Base-by-base conservation (phyloP, 371 early-diverging fungal genomes). In the Capniomyces stellatus region DNA sequence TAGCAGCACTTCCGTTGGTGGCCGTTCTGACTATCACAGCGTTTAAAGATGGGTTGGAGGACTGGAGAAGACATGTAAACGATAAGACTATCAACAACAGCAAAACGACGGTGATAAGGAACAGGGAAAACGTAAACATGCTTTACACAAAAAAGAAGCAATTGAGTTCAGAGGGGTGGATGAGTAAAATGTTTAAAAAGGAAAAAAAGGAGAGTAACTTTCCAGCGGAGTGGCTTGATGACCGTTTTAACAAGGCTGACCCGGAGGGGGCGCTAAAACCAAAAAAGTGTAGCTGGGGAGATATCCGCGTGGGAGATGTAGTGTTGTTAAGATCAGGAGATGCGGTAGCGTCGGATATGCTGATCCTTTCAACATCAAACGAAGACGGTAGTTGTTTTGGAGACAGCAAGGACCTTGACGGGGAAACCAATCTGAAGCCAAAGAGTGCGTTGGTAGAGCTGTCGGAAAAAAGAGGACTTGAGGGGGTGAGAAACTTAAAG, bases 41-140 rank as follows among this genome's bases (percentile, higher is more conserved):
- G 18, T 58, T 89, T 56, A 99, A 98, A 69, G 97, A 97, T 65
- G 98, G 78, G 4, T 74, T 97, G 49, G 97, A 97, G 69, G 99
- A 99, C 69, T 87, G 82, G 64, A 85, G 86, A 57, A 81, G 98
- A 23, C 94, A 94, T 62, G 74, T 82, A 53, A 75, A 87, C 2
- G 99, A 99, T 64, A 74, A 78, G 12, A 74, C 76, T 44, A 84
- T 87, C 46, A 99, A 99, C 71, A 74, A 79, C 51, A 77, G 83
- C 24, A 70, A 71, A 25, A 77, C 85, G 6, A 75, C 75, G 46
- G 75, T 79, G 22, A 72, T 95, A 15, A 57, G 70, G 23, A 80
- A 85, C 47, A 81, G 82, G 65, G 61, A 70, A 51, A 94, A 94
- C 69, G 64, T 72, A 46, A 93, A 93, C 56, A 69, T 75, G 23